Base-by-base conservation (phyloP, 306 rosid species). In the Comarum palustre region DNA sequence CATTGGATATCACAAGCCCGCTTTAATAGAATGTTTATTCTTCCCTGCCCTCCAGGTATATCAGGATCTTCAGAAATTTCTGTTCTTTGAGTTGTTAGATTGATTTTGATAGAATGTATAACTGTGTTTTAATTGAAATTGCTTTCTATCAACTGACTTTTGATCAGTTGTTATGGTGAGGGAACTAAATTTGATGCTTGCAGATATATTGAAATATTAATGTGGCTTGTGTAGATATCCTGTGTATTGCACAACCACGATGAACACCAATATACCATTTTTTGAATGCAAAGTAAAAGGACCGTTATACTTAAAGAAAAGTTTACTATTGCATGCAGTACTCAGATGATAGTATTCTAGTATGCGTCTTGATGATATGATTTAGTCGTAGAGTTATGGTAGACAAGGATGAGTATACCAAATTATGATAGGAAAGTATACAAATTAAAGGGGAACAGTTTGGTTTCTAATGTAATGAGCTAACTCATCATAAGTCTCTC, bases 21-120 rank as follows among this genome's bases (percentile, higher is more conserved):
- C 97, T 60, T 77, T 95, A 88, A 95, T 95, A 14, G 97, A 94
- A 66, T 87, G 97, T 55, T 77, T 80, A 69, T 91, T 94, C 81
- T 94, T 94, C 75, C 99, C 99, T 48, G 96, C 99, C 36, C 78
- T 94, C 75, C 97, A 94, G 96, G 99, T 94, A 67, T 80, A 13
- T 22, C 25, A 55, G 76, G 75, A 48, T 72, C 55, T 29, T 59
- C 51, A 11, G 43, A 31, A 57, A 13, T 25, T 22, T 17, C 54
- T 62, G 8, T 10, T 58, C 48, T 34, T 60, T 3, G 10, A 4
- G 41, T 27, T 13, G 36, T 29, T 36, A 51, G 59, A 20, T n/a
- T 52, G n/a, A 20, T 50, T 1, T 50, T 50, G 55, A 50, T 50
- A 24, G 2, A 6, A 6, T 17, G 17, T 50, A 16, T 13, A 43